Evolutionary conservation across 345 rosid species (phyloP).

Genomic region (Euphorbia pulcherrima): DNA sequence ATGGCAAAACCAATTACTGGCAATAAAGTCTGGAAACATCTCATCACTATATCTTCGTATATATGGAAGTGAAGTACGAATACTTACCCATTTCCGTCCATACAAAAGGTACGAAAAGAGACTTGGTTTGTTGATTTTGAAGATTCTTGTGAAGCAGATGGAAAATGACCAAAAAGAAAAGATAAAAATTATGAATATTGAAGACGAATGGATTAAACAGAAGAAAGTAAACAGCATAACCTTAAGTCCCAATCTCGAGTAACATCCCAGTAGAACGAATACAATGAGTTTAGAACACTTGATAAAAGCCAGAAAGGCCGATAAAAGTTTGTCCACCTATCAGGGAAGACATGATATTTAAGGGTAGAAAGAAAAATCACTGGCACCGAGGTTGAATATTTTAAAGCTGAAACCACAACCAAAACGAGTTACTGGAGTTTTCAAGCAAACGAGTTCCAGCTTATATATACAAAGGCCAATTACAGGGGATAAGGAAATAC

Average conservation of each 20-base stretch:
- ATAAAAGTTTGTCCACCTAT: conserved; percentile 73
- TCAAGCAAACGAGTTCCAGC: conserved; percentile 11
- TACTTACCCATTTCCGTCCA: conserved; percentile 82
- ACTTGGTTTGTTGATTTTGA: conserved; percentile 69
- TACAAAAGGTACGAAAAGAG: conserved; percentile 47
- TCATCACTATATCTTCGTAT: too few species aligned
- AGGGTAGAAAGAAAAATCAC: conserved; percentile 95
- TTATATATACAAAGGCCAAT: background rate
- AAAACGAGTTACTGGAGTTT: conserved; percentile 24
- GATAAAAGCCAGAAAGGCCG: conserved; percentile 92
- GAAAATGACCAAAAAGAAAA: conserved; percentile 8
- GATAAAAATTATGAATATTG: background rate
- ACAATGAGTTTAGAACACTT: conserved; percentile 68
- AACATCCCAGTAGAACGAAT: conserved; percentile 95
- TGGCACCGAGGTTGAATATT: conserved; percentile 86
- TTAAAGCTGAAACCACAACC: conserved; percentile 63
- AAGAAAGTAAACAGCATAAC: conserved; percentile 33
- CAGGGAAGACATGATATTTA: conserved; percentile 69
- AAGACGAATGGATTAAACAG: background rate
- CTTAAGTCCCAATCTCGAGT: conserved; percentile 96
- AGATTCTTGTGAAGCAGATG: conserved; percentile 83
- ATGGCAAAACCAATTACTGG: too few species aligned
- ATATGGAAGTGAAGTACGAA: background rate
- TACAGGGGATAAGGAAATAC: background rate
- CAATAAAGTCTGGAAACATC: too few species aligned